Evolutionary conservation across 2,329 filamentous ascomycete genomes (phyloP), one percentile per base, ranked within the genome.

Genomic region (Verticillium dahliae): DNA sequence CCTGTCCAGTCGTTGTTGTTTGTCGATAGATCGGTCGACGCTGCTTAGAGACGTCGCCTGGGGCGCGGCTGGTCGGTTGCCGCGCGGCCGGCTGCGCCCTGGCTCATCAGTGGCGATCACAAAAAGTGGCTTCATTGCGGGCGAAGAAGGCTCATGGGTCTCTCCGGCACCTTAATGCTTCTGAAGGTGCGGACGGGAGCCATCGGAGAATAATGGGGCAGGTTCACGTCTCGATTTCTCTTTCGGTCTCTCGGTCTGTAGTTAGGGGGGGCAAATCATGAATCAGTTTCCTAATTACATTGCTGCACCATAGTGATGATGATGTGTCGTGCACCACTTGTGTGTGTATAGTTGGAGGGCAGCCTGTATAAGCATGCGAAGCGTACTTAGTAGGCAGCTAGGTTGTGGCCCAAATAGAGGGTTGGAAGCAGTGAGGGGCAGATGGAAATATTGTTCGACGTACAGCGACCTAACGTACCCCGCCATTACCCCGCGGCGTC

Each of bases 11-110:
- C 60, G 58, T 65, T 63, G 63, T 45, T 59, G 58, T 18, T 59
- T 63, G 60, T 66, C 64, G 63, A 66, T 66, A 66, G 64, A 66
- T 62, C 60, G 62, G 61, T 62, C 63, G 64, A 65, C 60, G 63
- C 64, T 63, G 61, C 64, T 63, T 65, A 41, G 38, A 62, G 13
- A 63, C 60, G 64, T 54, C 33, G 58, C 58, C 63, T 60, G 38
- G 61, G 63, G 63, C 62, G 63, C 38, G 63, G 60, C 62, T 56
- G 45, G 59, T 63, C 55, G 45, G 45, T 50, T 13, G 59, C 61
- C 61, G 56, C 56, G 63, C 37, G 61, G 62, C 56, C 45, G 27
- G 64, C 45, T 57, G 57, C 64, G 59, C 59, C 64, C 59, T 60
- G 59, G 58, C 62, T 65, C 64, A 62, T 55, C 7, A 63, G 64